Evolutionary conservation across 768 basidiomycete species (phyloP), one percentile per base, ranked within the genome.

Genomic region (Suillus lakei): DNA sequence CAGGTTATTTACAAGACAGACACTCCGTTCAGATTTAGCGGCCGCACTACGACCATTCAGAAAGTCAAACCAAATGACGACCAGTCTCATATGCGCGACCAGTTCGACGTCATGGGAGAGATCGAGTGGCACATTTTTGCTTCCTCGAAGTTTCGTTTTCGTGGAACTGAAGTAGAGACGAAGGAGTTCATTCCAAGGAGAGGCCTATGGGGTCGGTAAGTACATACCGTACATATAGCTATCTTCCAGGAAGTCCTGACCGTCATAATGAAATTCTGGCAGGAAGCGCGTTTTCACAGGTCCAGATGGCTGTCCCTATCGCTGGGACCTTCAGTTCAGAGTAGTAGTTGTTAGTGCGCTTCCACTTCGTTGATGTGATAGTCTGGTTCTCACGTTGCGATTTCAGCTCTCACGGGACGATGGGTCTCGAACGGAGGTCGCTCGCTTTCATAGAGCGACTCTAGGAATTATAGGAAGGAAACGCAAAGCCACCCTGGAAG

Each of bases 111-210:
- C 3, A 69, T 82, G 5, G 82, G 74, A 8, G 66, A 74, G 60
- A 79, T 82, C 1, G 73, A 80, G 15, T 80, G 79, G 75, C 75
- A 69, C 28, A 1, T 69, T 1, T 41, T 80, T 10, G 69, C 71
- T 18, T 73, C 78, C 0, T 74, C 78, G 5, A 73, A 66, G 32
- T 68, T 83, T 34, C 71, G 68, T 4, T 75, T 77, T 36, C 65
- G 72, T 4, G 78, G 72, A 26, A 58, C 65, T 13, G 73, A 72
- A 21, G 64, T 77, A 50, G 61, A 69, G 21, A 71, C 76, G 2
- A 69, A 67, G n/a, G 63, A 67, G 0, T 79, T 76, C 55, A 65
- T 76, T 54, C 72, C 75, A 10, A 46, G 67, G 5, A 70, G 66
- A 39, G 76, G 75, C 4, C 15, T 76, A 10, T 30, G 46, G 2